phyloP scores from a whole-genome alignment of 306 rosid species.

The Cucurbita moschata region DNA sequence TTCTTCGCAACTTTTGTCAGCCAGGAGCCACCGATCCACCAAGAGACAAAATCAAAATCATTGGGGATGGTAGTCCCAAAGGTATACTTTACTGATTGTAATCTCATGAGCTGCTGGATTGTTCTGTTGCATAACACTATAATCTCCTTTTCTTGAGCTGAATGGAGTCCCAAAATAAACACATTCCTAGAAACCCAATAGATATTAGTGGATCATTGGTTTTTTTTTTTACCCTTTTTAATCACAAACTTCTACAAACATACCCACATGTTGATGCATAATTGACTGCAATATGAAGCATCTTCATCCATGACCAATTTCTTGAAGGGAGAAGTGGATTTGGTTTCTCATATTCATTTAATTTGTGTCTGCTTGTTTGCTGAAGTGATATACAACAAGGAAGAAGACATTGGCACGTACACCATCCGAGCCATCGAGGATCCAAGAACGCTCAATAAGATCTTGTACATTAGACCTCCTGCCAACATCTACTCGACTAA shows the following conservation, averaged over 20 bases:
- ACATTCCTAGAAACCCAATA: neutral
- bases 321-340: neutral
- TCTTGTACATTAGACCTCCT: slow-evolving; percentile 19
- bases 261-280: neutral
- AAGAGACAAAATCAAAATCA: slow-evolving; percentile 19
- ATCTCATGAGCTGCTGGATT: neutral
- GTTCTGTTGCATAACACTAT: neutral
- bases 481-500: slow-evolving; percentile 19
- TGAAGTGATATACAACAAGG: slow-evolving; percentile 26
- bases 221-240: neutral
- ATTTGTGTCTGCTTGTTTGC: neutral
- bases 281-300: neutral
- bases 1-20: slow-evolving; percentile 17
- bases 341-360: neutral
- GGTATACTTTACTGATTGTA: slow-evolving; percentile 7
- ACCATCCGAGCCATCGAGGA: slow-evolving; percentile 26
- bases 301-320: neutral
- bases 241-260: neutral
- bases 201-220: neutral
- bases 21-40: slow-evolving; percentile 25
- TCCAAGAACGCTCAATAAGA: slow-evolving; percentile 29
- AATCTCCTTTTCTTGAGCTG: neutral
- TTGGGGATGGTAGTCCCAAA: slow-evolving; percentile 33
- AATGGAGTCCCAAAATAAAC: neutral
- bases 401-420: slow-evolving; percentile 25